A percentile compares a stretch with the other conserved stretches of the same genome.
These are phyloP conservation scores for Fusarium longipes DNA, from an alignment of 2,329 filamentous ascomycete species.

Conservation along the genomic window DNA sequence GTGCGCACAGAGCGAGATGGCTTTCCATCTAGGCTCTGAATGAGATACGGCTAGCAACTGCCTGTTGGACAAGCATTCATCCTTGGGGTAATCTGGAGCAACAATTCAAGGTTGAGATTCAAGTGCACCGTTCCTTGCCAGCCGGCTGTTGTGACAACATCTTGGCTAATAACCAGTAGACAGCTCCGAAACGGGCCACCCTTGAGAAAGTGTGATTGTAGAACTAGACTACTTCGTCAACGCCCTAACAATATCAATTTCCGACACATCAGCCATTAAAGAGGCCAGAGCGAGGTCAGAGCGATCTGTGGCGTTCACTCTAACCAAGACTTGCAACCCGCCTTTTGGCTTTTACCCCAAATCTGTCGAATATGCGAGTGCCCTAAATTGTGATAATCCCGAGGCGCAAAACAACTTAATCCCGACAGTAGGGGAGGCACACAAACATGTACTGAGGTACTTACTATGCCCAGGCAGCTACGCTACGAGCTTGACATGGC, in stretches of 20 bases:
- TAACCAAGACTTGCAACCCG: constrained; percentile 15
- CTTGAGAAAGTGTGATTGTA: not conserved
- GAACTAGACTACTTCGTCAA: constrained; percentile 11
- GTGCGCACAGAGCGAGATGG: constrained; percentile 30
- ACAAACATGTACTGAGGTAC: not conserved
- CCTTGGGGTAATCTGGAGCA: constrained; percentile 30
- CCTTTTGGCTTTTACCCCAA: constrained; percentile 4
- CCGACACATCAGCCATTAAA: not conserved
- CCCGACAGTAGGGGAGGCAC: constrained; percentile 13
- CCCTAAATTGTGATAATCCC: constrained; percentile 5
- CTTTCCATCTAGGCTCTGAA: not conserved
- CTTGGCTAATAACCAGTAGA: constrained; percentile 5
- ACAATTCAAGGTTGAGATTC: constrained; percentile 13
- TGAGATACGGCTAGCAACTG: constrained; percentile 28
- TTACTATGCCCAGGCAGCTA: not conserved
- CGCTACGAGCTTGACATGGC: constrained; percentile 12
- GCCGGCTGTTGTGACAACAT: not conserved
- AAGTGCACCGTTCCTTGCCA: constrained; percentile 1
- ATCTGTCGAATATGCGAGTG: constrained; percentile 8
- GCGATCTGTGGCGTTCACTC: constrained; percentile 28
- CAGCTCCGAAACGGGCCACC: not conserved
- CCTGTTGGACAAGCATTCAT: constrained; percentile 28
- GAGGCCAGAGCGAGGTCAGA: constrained; percentile 19
- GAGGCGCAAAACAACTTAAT: constrained; percentile 17
- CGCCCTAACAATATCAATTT: constrained; percentile 7